These are phyloP conservation scores for Ustilago bromivora DNA, from an alignment of 1,284 basidiomycete species.

Conservation along the genomic window DNA sequence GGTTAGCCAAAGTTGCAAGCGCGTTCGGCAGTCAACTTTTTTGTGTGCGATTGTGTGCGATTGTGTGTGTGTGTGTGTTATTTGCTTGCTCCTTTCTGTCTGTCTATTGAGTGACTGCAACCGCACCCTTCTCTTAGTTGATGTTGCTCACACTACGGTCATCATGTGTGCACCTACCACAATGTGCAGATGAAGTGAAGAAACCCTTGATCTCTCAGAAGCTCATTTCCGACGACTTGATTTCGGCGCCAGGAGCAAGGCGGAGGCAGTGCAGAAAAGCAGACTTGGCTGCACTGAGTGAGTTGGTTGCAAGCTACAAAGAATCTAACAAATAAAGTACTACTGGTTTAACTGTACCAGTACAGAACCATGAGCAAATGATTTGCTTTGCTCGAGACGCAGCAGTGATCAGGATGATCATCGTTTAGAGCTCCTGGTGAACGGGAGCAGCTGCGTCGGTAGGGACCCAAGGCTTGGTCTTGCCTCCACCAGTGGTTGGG, in stretches of 20 bases:
- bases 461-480: slow-evolving; percentile 44
- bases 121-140: too few relatives aligned
- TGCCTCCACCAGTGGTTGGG: slow-evolving; percentile 49
- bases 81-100: too few relatives aligned
- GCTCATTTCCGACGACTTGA: neutral
- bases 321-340: neutral
- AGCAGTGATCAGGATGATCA: neutral
- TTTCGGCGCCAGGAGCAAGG: neutral
- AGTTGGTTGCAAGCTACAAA: neutral
- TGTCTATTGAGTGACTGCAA: too few relatives aligned
- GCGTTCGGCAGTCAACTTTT: neutral
- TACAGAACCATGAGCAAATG: neutral
- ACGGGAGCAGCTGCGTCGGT: slow-evolving; percentile 21
- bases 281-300: neutral
- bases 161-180: too few relatives aligned
- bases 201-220: neutral
- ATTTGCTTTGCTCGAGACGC: neutral
- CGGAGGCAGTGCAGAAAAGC: neutral
- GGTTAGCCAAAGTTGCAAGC: neutral
- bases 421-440: slow-evolving; percentile 44
- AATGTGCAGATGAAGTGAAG: too few relatives aligned
- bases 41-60: neutral
- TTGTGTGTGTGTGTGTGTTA: too few relatives aligned
- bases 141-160: too few relatives aligned
- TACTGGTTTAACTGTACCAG: neutral